phyloP scores from a whole-genome alignment of 805 yeast species.

The Yarrowia bubula region DNA sequence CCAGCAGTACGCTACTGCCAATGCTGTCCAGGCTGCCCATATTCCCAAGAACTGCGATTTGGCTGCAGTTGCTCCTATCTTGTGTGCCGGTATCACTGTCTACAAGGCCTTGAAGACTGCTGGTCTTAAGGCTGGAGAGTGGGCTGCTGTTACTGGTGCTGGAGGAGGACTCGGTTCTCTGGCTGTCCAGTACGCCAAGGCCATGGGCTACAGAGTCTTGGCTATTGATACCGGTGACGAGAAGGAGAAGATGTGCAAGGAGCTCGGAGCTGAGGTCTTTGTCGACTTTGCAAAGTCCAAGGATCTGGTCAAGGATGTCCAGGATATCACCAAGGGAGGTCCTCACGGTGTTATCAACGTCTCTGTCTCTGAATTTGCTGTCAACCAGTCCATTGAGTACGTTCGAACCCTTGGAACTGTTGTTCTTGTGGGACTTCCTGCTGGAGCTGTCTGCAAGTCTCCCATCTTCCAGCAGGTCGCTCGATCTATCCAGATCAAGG shows the following conservation, averaged over 20 bases:
- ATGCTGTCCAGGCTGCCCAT: conserved; percentile 80
- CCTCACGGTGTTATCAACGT: conserved; percentile 70
- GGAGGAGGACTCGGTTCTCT: conserved; percentile 78
- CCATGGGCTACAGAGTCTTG: conserved; percentile 71
- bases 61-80: conserved; percentile 76
- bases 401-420: conserved; percentile 57
- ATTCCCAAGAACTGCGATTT: conserved; percentile 73
- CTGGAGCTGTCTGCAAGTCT: conserved; percentile 53
- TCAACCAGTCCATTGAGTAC: conserved; percentile 48
- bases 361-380: conserved; percentile 60
- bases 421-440: conserved; percentile 62
- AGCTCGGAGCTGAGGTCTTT: conserved; percentile 63
- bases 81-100: conserved; percentile 90
- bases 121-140: conserved; percentile 63
- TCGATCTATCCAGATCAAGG: conserved; percentile 53
- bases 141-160: conserved; percentile 78
- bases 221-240: conserved; percentile 71
- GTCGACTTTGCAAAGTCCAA: conserved; percentile 54
- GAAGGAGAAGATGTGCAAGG: conserved; percentile 53
- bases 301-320: conserved; percentile 47
- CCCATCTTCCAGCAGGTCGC: conserved; percentile 56
- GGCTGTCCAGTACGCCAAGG: conserved; percentile 71
- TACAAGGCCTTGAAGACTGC: conserved; percentile 88
- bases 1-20: conserved; percentile 88
- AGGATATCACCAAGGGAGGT: conserved; percentile 57